Evolutionary conservation across 129 eudicot species (phyloP).

Genomic region (Helichrysum umbraculigerum): DNA sequence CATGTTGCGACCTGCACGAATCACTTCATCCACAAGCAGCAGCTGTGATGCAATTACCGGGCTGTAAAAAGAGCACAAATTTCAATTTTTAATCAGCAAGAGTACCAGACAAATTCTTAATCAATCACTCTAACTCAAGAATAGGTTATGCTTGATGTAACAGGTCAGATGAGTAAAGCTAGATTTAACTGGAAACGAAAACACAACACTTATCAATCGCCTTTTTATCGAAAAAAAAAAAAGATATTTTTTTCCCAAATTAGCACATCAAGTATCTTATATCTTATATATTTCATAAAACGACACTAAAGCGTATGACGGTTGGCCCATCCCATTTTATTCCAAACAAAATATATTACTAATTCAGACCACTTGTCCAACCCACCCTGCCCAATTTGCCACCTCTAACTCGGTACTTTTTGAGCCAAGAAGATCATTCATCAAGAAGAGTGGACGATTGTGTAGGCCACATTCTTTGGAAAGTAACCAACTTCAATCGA

Average conservation of each 20-base stretch:
- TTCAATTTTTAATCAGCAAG: neutral
- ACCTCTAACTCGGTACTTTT: neutral
- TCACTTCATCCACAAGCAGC: conserved; percentile 95
- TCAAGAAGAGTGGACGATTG: neutral
- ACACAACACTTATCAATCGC: neutral
- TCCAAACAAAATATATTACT: neutral
- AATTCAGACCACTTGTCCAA: neutral
- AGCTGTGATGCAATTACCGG: conserved; percentile 93
- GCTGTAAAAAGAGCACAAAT: conserved; percentile 40
- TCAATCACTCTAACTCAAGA: neutral
- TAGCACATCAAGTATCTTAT: neutral
- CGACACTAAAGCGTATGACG: neutral
- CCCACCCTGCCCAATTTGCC: neutral
- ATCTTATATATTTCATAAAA: neutral
- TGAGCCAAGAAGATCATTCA: neutral
- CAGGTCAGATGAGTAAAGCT: neutral
- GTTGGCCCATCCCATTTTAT: neutral
- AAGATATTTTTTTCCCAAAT: neutral
- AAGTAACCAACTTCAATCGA: neutral
- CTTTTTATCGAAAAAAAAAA: neutral
- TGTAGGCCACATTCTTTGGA: neutral
- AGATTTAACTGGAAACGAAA: neutral
- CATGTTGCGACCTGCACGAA: conserved; percentile 99
- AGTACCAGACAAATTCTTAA: neutral
- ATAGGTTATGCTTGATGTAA: neutral